Percentiles rank a stretch among this genome's conserved stretches.
Evolutionary conservation across 257 asterid genomes (phyloP).

Genomic region (Rhazya stricta): DNA sequence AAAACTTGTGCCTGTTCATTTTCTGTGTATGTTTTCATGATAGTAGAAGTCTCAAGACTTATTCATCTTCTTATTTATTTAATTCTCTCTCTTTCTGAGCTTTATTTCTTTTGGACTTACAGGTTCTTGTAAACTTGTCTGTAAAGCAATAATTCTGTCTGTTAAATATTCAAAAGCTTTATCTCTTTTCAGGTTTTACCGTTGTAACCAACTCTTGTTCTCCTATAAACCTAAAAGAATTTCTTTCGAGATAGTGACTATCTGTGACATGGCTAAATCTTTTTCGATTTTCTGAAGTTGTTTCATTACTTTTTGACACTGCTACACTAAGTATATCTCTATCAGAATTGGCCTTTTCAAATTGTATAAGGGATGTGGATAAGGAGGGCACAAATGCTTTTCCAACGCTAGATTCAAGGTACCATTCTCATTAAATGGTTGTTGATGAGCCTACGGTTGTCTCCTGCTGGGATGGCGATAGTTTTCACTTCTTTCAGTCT

Average conservation of each 20-base stretch:
- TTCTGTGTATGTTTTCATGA: slow-evolving; percentile 21
- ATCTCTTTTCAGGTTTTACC: slow-evolving; percentile 28
- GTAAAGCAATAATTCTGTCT: slow-evolving; percentile 13
- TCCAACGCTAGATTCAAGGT: slow-evolving; percentile 28
- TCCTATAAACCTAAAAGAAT: slow-evolving; percentile 7
- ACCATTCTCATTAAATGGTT: slow-evolving; percentile 35
- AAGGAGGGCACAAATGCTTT: slow-evolving; percentile 8
- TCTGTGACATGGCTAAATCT: slow-evolving; percentile 28
- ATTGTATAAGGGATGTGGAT: slow-evolving; percentile 1
- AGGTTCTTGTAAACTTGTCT: slow-evolving; percentile 37
- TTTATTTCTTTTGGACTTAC: slow-evolving; percentile 24
- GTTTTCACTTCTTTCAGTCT: slow-evolving; percentile 42
- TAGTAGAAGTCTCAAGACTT: slow-evolving; percentile 19
- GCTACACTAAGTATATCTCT: slow-evolving; percentile 23
- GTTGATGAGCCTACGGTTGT: slow-evolving; percentile 27
- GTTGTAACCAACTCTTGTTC: slow-evolving; percentile 18
- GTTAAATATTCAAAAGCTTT: slow-evolving; percentile 4
- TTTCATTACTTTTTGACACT: slow-evolving; percentile 22
- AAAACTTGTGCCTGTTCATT: slow-evolving; percentile 14
- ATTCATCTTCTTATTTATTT: slow-evolving; percentile 4
- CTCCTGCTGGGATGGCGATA: slow-evolving; percentile 33
- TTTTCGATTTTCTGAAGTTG: slow-evolving; percentile 23
- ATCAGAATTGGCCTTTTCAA: slow-evolving; percentile 16
- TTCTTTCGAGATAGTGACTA: slow-evolving; percentile 44
- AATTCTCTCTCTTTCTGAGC: slow-evolving; percentile 16